Conservation (phyloP, 257 asterid species). For the Dorcoceras hygrometricum region DNA sequence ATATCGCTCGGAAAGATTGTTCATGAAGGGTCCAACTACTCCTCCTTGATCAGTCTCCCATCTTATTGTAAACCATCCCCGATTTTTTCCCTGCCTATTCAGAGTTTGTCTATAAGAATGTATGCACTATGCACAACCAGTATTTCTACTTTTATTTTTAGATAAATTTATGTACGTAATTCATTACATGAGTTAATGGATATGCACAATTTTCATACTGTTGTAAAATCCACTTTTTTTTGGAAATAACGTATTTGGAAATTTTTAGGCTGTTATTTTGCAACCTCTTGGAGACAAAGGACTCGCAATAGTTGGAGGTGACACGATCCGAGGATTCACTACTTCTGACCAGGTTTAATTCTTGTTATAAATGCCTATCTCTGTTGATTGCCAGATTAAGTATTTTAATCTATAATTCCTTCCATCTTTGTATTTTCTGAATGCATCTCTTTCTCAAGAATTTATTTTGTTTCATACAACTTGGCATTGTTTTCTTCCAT, state of each 20-base stretch:
- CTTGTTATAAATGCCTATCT: not conserved
- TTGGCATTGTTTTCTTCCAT: not conserved
- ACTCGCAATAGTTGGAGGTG: conserved; percentile 82
- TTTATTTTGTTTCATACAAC: not conserved
- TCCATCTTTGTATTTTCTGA: not conserved
- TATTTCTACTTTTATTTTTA: conserved; percentile 1
- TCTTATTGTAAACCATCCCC: not conserved
- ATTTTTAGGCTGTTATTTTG: conserved; percentile 75
- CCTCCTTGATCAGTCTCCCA: too few species aligned
- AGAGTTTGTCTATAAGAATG: too few species aligned
- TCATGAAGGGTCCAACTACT: too few species aligned
- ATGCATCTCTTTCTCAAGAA: conserved; percentile 17
- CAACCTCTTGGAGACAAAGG: conserved; percentile 90
- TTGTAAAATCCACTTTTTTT: not conserved
- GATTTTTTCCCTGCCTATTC: not conserved
- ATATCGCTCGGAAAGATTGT: not conserved
- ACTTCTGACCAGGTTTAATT: conserved; percentile 76
- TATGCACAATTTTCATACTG: conserved; percentile 1
- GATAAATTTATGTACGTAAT: not conserved
- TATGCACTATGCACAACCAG: not conserved
- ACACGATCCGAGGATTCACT: conserved; percentile 84
- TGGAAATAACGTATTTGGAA: conserved; percentile 18
- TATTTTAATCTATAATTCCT: conserved; percentile 1
- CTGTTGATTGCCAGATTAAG: not conserved
- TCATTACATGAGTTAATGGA: not conserved